Evolutionary conservation across 805 yeast genomes (phyloP).

Genomic region (Pichia eremophila): DNA sequence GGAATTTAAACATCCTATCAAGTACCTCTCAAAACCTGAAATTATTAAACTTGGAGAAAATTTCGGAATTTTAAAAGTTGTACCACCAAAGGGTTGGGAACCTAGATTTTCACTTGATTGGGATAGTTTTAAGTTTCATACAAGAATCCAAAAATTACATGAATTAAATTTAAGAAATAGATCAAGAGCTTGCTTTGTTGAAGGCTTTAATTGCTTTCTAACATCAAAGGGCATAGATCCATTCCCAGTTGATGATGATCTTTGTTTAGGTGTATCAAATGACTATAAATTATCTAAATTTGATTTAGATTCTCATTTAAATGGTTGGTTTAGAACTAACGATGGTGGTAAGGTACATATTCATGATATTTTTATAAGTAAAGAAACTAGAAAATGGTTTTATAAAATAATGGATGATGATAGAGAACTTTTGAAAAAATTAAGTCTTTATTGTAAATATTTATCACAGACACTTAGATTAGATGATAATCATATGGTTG

Average conservation of each 20-base stretch:
- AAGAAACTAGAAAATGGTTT: slow-evolving; percentile 9
- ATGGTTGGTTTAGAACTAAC: slow-evolving; percentile 11
- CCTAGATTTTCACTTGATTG: slow-evolving; percentile 49
- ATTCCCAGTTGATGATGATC: slow-evolving; percentile 3
- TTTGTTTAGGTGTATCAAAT: slow-evolving; percentile 10
- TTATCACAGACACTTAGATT: background rate
- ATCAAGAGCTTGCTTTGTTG: slow-evolving; percentile 51
- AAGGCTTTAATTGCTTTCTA: slow-evolving; percentile 50
- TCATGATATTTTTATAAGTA: slow-evolving; percentile 22
- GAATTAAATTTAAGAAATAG: slow-evolving; percentile 58
- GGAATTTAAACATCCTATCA: slow-evolving; percentile 43
- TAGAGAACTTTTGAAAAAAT: background rate
- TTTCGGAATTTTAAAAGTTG: slow-evolving; percentile 43
- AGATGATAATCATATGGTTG: background rate
- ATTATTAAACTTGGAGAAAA: slow-evolving; percentile 33
- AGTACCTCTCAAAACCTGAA: slow-evolving; percentile 34
- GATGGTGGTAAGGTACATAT: slow-evolving; percentile 20
- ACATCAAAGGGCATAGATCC: slow-evolving; percentile 30
- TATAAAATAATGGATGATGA: slow-evolving; percentile 1
- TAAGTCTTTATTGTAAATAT: slow-evolving; percentile 1
- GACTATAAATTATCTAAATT: background rate
- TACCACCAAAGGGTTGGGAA: slow-evolving; percentile 44
- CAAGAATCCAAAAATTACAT: slow-evolving; percentile 57
- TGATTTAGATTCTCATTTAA: slow-evolving; percentile 2
- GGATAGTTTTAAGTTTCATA: slow-evolving; percentile 49